Conservation (phyloP, 371 early-diverging fungal genomes). For the Lichtheimia corymbifera region DNA sequence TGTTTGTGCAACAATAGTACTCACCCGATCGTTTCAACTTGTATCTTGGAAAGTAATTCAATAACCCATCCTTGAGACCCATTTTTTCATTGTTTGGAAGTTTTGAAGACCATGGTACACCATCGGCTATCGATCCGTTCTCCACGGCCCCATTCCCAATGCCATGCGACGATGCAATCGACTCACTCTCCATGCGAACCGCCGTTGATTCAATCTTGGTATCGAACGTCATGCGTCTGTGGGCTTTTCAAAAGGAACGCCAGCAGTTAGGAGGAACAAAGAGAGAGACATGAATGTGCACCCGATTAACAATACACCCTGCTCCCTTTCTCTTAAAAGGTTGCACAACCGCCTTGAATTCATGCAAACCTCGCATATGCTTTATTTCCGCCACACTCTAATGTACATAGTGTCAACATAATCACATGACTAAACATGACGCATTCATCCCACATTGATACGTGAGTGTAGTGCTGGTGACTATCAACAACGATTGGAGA, state of each 20-base stretch:
- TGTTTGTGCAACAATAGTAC: neutral
- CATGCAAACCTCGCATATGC: neutral
- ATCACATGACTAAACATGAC: neutral
- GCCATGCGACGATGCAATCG: neutral
- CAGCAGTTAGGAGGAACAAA: neutral
- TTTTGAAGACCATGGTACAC: neutral
- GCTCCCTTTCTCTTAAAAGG: neutral
- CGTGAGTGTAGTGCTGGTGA: neutral
- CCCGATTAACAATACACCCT: neutral
- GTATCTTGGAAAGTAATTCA: conserved; percentile 33
- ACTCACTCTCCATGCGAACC: neutral
- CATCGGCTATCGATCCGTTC: neutral
- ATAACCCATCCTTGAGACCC: conserved; percentile 5
- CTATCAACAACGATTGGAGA: neutral
- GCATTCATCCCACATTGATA: neutral
- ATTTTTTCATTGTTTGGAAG: neutral
- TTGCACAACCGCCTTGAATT: neutral
- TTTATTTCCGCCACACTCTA: neutral
- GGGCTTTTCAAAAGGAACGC: neutral
- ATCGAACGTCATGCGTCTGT: neutral
- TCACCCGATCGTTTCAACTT: conserved; percentile 27
- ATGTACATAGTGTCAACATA: neutral
- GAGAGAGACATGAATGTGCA: too few relatives aligned
- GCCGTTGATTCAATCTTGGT: neutral
- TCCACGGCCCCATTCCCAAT: neutral